phyloP scores from a whole-genome alignment of 2,329 filamentous ascomycete species.

The Coniochaeta sp. region DNA sequence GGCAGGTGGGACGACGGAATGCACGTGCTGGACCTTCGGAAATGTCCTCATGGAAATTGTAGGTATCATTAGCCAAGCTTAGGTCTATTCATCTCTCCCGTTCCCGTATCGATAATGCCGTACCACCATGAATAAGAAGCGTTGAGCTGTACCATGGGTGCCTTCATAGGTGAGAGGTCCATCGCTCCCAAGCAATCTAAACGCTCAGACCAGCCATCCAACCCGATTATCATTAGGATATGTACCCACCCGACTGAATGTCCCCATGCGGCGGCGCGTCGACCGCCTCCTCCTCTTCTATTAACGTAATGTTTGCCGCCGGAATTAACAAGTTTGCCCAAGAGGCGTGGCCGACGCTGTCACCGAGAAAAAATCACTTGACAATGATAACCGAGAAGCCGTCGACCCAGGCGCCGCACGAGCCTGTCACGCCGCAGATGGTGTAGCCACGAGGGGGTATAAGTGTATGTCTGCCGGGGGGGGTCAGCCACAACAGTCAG shows the following conservation, averaged over 20 bases:
- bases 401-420: conserved; percentile 74
- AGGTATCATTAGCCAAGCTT: neutral
- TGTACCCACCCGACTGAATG: neutral
- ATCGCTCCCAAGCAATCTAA: too few species aligned
- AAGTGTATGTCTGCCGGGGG: conserved; percentile 65
- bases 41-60: neutral
- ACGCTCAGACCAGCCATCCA: too few species aligned
- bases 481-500: too few species aligned
- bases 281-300: neutral
- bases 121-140: neutral
- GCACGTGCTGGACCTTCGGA: neutral
- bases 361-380: conserved; percentile 31
- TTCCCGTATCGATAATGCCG: neutral
- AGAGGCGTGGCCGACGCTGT: neutral
- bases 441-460: conserved; percentile 85
- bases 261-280: neutral
- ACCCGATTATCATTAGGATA: neutral
- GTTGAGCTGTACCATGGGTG: neutral
- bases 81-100: neutral
- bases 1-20: neutral
- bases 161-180: neutral
- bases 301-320: neutral
- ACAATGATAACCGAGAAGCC: conserved; percentile 75
- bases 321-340: neutral
- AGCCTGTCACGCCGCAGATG: conserved; percentile 81